phyloP scores from a whole-genome alignment of 768 basidiomycete genomes.

The Mycena alexandri region DNA sequence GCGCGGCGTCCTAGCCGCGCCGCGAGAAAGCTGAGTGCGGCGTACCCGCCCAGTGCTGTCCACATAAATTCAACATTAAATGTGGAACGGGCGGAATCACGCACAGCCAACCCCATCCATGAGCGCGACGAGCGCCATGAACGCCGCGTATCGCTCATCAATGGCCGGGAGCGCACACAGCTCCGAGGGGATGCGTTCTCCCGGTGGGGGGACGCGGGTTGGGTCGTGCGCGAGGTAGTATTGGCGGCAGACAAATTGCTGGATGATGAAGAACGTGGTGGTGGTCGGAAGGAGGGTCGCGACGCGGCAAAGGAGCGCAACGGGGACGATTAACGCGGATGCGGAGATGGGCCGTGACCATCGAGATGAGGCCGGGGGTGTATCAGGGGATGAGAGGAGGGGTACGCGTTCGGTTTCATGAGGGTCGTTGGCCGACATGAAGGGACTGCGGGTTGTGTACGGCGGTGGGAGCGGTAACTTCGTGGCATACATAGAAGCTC shows the following conservation, averaged over 20 bases:
- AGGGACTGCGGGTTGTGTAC: not conserved
- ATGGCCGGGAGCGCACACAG: conserved; percentile 42
- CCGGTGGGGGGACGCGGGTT: conserved; percentile 25
- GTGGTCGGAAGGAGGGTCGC: conserved; percentile 41
- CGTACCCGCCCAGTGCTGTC: conserved; percentile 43
- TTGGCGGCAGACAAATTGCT: conserved; percentile 43
- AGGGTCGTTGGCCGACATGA: conserved; percentile 5
- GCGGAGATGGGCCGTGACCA: conserved; percentile 6
- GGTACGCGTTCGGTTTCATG: not conserved
- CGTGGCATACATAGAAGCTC: not conserved
- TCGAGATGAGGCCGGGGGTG: not conserved
- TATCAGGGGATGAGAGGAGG: not conserved
- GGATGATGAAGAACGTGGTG: conserved; percentile 43
- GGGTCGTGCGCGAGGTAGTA: conserved; percentile 40
- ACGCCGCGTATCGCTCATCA: conserved; percentile 39
- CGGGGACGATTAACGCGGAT: conserved; percentile 42
- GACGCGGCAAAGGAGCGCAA: conserved; percentile 41
- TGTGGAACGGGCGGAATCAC: no score
- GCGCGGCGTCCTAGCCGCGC: conserved; percentile 45
- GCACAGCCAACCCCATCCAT: conserved; percentile 40
- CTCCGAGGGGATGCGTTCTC: conserved; percentile 23
- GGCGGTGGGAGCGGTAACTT: not conserved
- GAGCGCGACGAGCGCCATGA: conserved; percentile 34
- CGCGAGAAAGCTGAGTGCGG: conserved; percentile 40
- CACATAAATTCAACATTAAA: not conserved